Evolutionary conservation across 768 basidiomycete species (phyloP).

Genomic region (Dentipellis fragilis): DNA sequence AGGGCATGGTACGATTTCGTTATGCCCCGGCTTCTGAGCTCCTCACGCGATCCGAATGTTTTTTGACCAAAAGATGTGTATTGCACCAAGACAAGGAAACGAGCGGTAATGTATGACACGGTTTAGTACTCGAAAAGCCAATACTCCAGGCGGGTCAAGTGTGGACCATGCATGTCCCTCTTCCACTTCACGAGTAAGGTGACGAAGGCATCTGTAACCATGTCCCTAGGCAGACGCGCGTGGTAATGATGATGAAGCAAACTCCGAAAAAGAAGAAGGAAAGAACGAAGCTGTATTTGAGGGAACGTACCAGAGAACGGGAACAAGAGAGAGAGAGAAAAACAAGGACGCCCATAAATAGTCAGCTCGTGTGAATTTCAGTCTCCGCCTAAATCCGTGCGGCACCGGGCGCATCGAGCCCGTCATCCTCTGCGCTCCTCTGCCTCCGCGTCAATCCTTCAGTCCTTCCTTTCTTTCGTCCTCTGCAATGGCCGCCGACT

Average conservation of each 20-base stretch:
- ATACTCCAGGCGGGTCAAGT: constrained; percentile 51
- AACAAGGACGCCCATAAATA: not conserved
- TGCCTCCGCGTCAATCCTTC: constrained; percentile 1
- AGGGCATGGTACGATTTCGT: no score
- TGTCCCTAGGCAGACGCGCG: constrained; percentile 72
- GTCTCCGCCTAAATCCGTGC: not conserved
- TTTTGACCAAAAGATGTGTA: no score
- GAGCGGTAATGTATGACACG: constrained; percentile 32
- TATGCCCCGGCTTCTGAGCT: no score
- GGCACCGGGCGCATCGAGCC: not conserved
- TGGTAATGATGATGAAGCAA: constrained; percentile 28
- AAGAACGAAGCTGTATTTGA: not conserved
- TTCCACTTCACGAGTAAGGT: constrained; percentile 70
- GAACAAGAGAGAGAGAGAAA: not conserved
- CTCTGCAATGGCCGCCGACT: constrained; percentile 49
- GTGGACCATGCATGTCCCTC: constrained; percentile 59
- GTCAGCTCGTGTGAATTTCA: not conserved
- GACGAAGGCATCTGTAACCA: constrained; percentile 64
- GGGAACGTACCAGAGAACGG: not conserved
- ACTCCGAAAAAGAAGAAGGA: not conserved
- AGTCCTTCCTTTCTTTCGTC: constrained; percentile 9
- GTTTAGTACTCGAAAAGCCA: constrained; percentile 79
- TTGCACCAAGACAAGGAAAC: not conserved
- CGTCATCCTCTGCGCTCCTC: constrained; percentile 1
- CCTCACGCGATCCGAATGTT: no score